Percentiles rank a stretch among this genome's conserved stretches.
phyloP scores from a whole-genome alignment of 2,329 filamentous ascomycete species.

The Sclerotinia subarctica region DNA sequence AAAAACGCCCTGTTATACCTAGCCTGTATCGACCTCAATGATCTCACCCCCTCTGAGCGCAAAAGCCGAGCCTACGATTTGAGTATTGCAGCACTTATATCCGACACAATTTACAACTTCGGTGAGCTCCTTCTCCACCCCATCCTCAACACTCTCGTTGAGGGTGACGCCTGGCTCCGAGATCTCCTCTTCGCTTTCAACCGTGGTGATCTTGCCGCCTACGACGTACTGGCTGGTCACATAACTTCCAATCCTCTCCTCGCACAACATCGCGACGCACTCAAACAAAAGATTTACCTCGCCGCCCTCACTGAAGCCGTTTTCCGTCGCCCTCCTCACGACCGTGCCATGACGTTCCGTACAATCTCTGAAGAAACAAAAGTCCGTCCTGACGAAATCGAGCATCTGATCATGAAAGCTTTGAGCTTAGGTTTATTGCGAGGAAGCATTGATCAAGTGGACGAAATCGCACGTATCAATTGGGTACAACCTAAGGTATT shows the following conservation, averaged over 20 bases:
- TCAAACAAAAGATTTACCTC: constrained; percentile 98
- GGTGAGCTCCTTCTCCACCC: constrained; percentile 97
- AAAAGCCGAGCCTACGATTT: constrained; percentile 86
- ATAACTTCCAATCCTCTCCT: constrained; percentile 78
- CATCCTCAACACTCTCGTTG: constrained; percentile 82
- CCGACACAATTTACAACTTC: constrained; percentile 97
- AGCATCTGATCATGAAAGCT: constrained; percentile 99
- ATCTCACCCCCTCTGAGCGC: constrained; percentile 71
- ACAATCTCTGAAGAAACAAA: constrained; percentile 91
- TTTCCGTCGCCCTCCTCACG: constrained; percentile 91
- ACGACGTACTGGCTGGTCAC: constrained; percentile 77
- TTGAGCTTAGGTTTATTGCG: constrained; percentile 84
- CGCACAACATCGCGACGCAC: constrained; percentile 72
- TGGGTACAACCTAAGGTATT: constrained; percentile 99
- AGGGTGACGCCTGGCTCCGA: constrained; percentile 80
- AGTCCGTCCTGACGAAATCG: constrained; percentile 85
- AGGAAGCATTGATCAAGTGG: constrained; percentile 95
- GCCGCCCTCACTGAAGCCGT: constrained; percentile 92
- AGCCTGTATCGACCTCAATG: constrained; percentile 83
- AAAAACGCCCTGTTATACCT: constrained; percentile 96
- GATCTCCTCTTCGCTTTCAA: constrained; percentile 98
- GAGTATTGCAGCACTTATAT: constrained; percentile 86
- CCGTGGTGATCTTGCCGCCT: constrained; percentile 84
- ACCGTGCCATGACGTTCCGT: constrained; percentile 88
- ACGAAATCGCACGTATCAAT: constrained; percentile 88